Base-by-base conservation (phyloP, 805 yeast species). In the Blastobotrys terrestris region DNA sequence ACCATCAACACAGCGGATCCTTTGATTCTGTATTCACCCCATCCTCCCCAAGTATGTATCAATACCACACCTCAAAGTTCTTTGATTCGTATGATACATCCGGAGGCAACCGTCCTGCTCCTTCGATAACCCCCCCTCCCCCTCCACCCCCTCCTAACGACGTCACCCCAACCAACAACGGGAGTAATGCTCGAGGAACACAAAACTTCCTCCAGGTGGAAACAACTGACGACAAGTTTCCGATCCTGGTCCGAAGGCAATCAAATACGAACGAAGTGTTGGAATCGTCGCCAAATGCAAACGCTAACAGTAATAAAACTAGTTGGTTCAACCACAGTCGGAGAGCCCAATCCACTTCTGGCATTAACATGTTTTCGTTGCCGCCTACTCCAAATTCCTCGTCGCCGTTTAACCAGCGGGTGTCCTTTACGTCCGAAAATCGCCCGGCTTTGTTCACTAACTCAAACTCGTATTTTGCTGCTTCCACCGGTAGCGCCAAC, bases 211-310 rank as follows among this genome's bases (percentile, higher is more conserved):
- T 62, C 20, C 61, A 65, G 47, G 66, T 58, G 16, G 66, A 62
- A 44, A 66, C 68, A 13, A 66, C 68, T 13, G 65, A 64, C 15
- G 69, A 66, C 52, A 60, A 66, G 53, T 66, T 66, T 48, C 70
- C 70, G 18, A 65, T 66, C 26, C 57, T 66, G 16, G 62, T 66
- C 35, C 62, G 70, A 7, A 61, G 69, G 14, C 46, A 49, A 35
- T 48, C 51, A 14, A 39, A 21, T 44, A 11, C 50, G 13, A 26
- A 26, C 11, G 35, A 26, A 11, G 14, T 16, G 49, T 15, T 46
- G 42, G 41, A 31, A 6, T 31, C 49, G 20, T 16, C 49, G 40
- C 20, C 48, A 42, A 41, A 39, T 20, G 39, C 45, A 3, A 43
- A 18, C 7, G 14, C 45, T 11, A 43, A 43, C n/a, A n/a, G 40